Base-by-base conservation (phyloP, 306 rosid genomes). In the Malus sylvestris region DNA sequence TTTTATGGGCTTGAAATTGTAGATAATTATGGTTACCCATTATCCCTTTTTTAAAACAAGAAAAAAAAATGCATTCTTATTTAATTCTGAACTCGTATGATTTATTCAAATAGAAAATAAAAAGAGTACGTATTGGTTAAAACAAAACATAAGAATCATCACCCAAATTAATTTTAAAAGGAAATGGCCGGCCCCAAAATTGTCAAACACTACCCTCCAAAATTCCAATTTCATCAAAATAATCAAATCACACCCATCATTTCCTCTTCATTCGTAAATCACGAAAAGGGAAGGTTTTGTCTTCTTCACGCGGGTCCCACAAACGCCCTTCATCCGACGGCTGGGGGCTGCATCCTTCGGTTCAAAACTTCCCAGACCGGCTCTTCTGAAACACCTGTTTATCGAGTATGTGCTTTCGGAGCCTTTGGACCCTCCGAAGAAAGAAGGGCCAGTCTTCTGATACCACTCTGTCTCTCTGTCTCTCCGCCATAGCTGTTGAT, bases 371-470 rank as follows among this genome's bases (percentile, higher is more conserved):
- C 69, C 66, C 23, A 33, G 12, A 27, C 27, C 27, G 27, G 27
- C 27, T 27, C 35, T 33, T 33, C 35, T 33, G 35, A 33, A 33
- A 33, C 35, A 33, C 35, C 35, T 33, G 7, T 33, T 33, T 33
- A 33, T 33, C 7, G 35, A 5, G 35, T 5, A 33, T 33, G 35
- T 33, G 35, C 35, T 33, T 33, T 33, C 35, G 35, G 35, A 33
- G 35, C 35, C 35, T 33, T 90, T 82, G 96, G 89, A 86, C 75
- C 62, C 75, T 81, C 87, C 88, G 75, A 82, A 82, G 85, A 67
- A 70, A 59, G 42, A 53, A 40, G 45, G 35, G 7, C 35, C 23
- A n/a, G 55, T 76, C 57, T 80, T n/a, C 18, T 13, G 29, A 44
- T 12, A 11, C 65, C 25, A 9, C 23, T 22, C 52, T 44, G 14